Base-by-base conservation (phyloP, 352 stramenopile genomes). In the Pythium biforme region DNA sequence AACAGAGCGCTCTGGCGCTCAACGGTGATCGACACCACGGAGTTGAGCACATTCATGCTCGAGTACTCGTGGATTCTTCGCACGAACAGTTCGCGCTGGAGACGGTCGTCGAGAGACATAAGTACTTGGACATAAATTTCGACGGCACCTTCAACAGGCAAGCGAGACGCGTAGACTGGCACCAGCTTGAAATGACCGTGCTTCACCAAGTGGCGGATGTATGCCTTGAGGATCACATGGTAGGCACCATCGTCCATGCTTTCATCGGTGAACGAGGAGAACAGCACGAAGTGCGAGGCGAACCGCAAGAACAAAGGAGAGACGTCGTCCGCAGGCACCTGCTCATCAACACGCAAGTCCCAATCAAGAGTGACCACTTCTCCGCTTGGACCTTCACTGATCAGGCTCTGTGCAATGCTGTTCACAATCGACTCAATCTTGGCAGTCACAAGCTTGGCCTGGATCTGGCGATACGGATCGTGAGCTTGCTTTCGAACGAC, bases 151-250 rank as follows among this genome's bases (percentile, higher is more conserved):
- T 74, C 63, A 1, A 69, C 80, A 27, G 86, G 86, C 10, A 95
- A 72, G 9, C 72, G 74, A 55, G 82, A 83, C 0, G 74, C 83
- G 52, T 93, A 95, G 4, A 95, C 59, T 14, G 86, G 82, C 22
- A 93, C 79, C 9, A 93, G 76, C 53, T 89, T 78, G 52, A 89
- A 72, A 37, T 95, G 83, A 2, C 74, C 74, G 25, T 92, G 83
- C 69, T 92, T 87, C 26, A 92, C 80, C 22, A 95, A 61, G 52
- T 95, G 83, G 0, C 86, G 81, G 59, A 95, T 88, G 56, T 95
- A 95, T 20, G 81, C 59, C 64, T 93, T 93, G 17, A 92, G 47
- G 63, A 93, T 90, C 73, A 90, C 89, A 63, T 93, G 80, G 20
- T 77, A 77, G 3, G 81, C 76, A 31, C 76, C 63, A 29, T 81